These are phyloP conservation scores for Spergularia azorica DNA, from an alignment of 179 eudicot genomes.

Conservation along the genomic window DNA sequence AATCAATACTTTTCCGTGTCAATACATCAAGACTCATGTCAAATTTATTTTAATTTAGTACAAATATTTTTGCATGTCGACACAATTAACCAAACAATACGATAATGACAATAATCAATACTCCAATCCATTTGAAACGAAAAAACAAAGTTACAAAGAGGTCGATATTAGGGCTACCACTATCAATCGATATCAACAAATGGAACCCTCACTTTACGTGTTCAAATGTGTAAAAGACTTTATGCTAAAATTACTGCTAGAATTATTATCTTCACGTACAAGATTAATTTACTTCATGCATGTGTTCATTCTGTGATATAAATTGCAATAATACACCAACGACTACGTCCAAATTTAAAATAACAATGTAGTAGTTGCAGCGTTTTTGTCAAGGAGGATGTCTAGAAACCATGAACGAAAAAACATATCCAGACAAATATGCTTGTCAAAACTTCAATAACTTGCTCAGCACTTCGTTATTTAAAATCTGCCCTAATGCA, in stretches of 20 bases:
- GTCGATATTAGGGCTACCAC: background rate
- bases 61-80: conserved; percentile 4
- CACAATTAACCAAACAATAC: background rate
- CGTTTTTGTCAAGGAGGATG: conserved; percentile 23
- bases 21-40: background rate
- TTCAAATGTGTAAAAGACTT: conserved; percentile 16
- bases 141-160: too few relatives aligned
- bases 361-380: conserved; percentile 29
- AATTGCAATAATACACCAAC: conserved; percentile 18
- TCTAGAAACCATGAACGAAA: conserved; percentile 25
- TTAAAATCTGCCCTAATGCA: conserved; percentile 16
- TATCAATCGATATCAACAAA: background rate
- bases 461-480: conserved; percentile 29
- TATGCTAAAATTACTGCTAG: background rate
- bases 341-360: conserved; percentile 30
- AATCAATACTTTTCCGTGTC: too few relatives aligned
- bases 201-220: conserved; percentile 24
- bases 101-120: too few relatives aligned
- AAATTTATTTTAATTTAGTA: background rate
- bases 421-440: conserved; percentile 1
- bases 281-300: background rate
- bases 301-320: background rate
- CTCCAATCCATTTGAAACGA: too few relatives aligned
- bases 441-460: conserved; percentile 26
- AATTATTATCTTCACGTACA: conserved; percentile 12